Evolutionary conservation across 164 flowering plant genomes (phyloP), one percentile per base, ranked within the genome.

Genomic region (Magnolia changhungtana): DNA sequence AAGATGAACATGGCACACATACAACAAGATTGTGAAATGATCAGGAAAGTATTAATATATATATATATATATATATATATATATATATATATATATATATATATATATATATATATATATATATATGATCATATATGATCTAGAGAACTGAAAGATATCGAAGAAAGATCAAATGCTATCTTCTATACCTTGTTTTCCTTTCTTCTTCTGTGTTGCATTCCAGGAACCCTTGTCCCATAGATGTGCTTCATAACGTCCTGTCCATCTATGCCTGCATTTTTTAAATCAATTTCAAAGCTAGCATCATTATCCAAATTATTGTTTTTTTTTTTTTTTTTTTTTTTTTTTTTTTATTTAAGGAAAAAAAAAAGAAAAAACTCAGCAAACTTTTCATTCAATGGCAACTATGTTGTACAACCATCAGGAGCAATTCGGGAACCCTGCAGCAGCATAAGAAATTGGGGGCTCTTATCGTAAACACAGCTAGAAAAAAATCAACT

Each of bases 151-250:
- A 58, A 14, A 5, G 13, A 5, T 55, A 72, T 19, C 63, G 1
- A 16, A 37, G 14, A 16, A 45, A 31, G 16, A 7, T n/a, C 58
- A 1, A 20, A 29, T 70, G 16, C 5, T n/a, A 49, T 70, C 23
- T 13, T 70, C 6, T 37, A 11, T 80, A 88, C 92, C 91, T 83
- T 88, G 91, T 75, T 87, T 90, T 67, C 93, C 93, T 71, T 87
- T 88, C 85, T 90, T 90, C 81, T 83, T 88, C 50, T 88, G 91
- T n/a, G 88, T 85, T 45, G 83, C 83, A 82, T 87, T 90, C 93
- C 93, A 88, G 7, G 88, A 79, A 20, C 84, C 87, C 80, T 90
- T 87, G 52, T 90, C 93, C 93, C 93, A 90, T n/a, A 90, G 69
- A 80, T 90, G 93, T 18, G 93, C 90, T 82, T 90, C 93, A 50